These are phyloP conservation scores for Clarireedia monteithiana DNA, from an alignment of 2,329 filamentous ascomycete genomes.

Conservation along the genomic window DNA sequence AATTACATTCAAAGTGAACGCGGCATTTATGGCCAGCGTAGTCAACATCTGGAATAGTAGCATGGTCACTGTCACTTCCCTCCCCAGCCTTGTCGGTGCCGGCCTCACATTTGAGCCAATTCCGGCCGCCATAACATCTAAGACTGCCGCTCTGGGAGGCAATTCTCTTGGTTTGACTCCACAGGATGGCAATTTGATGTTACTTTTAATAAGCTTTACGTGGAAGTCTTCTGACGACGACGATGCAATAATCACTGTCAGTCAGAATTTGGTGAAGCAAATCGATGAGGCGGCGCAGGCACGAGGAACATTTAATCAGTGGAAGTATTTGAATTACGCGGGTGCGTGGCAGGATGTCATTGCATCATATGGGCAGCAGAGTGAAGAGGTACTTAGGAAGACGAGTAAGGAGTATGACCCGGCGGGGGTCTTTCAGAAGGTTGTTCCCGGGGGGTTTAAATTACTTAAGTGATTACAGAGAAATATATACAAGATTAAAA, in stretches of 20 bases:
- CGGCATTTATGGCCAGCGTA: background rate
- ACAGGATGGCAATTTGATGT: background rate
- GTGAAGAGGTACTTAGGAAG: background rate
- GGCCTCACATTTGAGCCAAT: background rate
- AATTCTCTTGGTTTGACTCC: background rate
- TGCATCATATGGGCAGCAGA: background rate
- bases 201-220: background rate
- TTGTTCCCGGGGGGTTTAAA: constrained; percentile 16
- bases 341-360: background rate
- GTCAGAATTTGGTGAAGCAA: background rate
- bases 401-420: constrained; percentile 12
- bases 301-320: background rate
- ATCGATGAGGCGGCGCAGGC: background rate
- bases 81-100: background rate
- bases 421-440: constrained; percentile 11
- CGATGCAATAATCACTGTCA: background rate
- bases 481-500: too few species aligned
- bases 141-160: background rate
- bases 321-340: background rate
- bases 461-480: constrained; percentile 30
- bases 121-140: background rate
- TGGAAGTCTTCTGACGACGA: background rate
- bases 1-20: background rate
- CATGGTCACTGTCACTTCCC: background rate
- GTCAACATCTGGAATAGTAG: background rate